These are phyloP conservation scores for Rhodotorula sp. DNA, from an alignment of 1,284 basidiomycete genomes.

Conservation along the genomic window DNA sequence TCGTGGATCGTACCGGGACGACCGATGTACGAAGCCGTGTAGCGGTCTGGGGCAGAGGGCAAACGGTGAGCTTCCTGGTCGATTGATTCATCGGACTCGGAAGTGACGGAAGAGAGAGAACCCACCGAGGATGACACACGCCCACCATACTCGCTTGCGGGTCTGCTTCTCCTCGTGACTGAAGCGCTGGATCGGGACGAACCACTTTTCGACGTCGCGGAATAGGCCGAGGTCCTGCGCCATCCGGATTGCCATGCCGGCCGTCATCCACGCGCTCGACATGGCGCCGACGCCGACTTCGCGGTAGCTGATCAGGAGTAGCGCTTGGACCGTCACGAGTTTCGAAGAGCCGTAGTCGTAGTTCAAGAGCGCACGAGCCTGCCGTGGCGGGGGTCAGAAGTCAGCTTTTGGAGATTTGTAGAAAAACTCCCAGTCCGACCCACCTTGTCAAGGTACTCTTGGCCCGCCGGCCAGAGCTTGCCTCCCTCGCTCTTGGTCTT, in stretches of 20 bases:
- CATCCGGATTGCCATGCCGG: constrained; percentile 65
- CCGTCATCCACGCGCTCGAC: constrained; percentile 77
- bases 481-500: constrained; percentile 52
- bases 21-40: constrained; percentile 75
- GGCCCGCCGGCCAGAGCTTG: constrained; percentile 76
- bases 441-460: constrained; percentile 62
- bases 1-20: constrained; percentile 66
- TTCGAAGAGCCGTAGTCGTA: constrained; percentile 63
- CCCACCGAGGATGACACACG: constrained; percentile 73
- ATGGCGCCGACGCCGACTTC: constrained; percentile 83
- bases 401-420: background rate
- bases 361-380: constrained; percentile 70
- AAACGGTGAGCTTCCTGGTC: no score
- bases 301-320: constrained; percentile 73
- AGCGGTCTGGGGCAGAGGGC: constrained; percentile 47
- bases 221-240: constrained; percentile 84
- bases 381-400: background rate
- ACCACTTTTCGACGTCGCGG: constrained; percentile 66
- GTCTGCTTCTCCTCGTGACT: constrained; percentile 66
- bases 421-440: background rate
- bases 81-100: background rate
- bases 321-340: constrained; percentile 69
- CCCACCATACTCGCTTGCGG: constrained; percentile 74
- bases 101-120: constrained; percentile 43
- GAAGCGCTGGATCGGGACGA: constrained; percentile 66